phyloP scores from a whole-genome alignment of 495 filamentous ascomycete genomes.

The Penicillium taxi region DNA sequence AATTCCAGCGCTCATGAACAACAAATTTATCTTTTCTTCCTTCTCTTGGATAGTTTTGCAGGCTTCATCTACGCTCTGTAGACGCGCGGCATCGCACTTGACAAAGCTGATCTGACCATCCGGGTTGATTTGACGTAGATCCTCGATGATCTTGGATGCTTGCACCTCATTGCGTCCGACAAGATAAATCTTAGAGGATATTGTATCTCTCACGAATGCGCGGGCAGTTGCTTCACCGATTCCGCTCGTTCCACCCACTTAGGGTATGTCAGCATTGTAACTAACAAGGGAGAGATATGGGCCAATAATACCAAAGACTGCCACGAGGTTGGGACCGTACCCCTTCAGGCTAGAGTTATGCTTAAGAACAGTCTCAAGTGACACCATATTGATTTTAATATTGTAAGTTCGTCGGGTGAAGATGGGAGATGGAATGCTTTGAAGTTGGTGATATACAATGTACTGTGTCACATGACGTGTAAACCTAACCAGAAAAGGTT shows the following conservation, averaged over 20 bases:
- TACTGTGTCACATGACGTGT: too few relatives aligned
- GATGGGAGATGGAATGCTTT: too few relatives aligned
- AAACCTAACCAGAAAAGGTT: too few relatives aligned
- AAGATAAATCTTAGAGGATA: constrained; percentile 40
- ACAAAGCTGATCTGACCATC: constrained; percentile 39
- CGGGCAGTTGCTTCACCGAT: constrained; percentile 54
- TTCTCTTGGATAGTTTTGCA: constrained; percentile 47
- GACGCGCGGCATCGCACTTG: constrained; percentile 44
- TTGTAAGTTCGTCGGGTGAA: not conserved
- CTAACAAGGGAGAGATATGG: not conserved
- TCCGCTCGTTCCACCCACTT: constrained; percentile 57
- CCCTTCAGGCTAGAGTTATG: constrained; percentile 37
- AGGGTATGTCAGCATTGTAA: constrained; percentile 8
- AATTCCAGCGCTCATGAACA: constrained; percentile 40
- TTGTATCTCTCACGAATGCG: constrained; percentile 44
- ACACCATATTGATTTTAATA: constrained; percentile 30
- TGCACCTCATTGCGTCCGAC: constrained; percentile 37
- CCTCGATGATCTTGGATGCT: constrained; percentile 31
- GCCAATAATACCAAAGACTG: constrained; percentile 40
- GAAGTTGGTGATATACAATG: too few relatives aligned
- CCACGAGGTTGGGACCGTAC: constrained; percentile 42
- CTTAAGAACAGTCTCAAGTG: constrained; percentile 28
- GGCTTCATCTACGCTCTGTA: constrained; percentile 51
- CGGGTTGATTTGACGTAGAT: constrained; percentile 30
- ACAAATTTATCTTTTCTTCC: constrained; percentile 51